These are phyloP conservation scores for Kalmanozyma brasiliensis DNA, from an alignment of 1,284 basidiomycete species.

Conservation along the genomic window DNA sequence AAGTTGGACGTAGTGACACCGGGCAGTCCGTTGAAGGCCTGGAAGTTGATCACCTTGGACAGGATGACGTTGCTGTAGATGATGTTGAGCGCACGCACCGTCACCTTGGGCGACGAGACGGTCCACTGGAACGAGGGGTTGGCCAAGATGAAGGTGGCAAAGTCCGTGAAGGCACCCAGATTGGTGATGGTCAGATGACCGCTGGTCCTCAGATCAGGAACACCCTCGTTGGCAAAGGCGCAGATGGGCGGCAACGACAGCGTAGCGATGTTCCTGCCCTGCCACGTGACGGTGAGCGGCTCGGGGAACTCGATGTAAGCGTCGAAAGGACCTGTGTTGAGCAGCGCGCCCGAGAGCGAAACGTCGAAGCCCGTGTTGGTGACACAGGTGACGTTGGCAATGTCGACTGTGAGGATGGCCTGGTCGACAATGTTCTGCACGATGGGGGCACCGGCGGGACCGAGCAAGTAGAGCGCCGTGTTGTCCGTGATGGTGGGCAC, in stretches of 20 bases:
- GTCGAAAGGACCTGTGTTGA: slow-evolving; percentile 69
- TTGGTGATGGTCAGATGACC: slow-evolving; percentile 66
- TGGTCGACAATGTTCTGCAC: slow-evolving; percentile 77
- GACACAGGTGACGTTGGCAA: slow-evolving; percentile 76
- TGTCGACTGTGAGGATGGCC: slow-evolving; percentile 73
- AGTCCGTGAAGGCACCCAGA: slow-evolving; percentile 73
- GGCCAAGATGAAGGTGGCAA: slow-evolving; percentile 77
- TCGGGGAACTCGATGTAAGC: slow-evolving; percentile 70
- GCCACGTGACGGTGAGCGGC: slow-evolving; percentile 74
- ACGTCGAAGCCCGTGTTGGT: slow-evolving; percentile 67
- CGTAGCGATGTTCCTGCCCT: slow-evolving; percentile 76
- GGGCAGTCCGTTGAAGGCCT: slow-evolving; percentile 78
- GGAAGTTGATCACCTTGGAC: slow-evolving; percentile 76
- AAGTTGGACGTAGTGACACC: slow-evolving; percentile 76
- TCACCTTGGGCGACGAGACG: slow-evolving; percentile 75
- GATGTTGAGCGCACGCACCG: slow-evolving; percentile 76
- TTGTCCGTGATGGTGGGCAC: slow-evolving; percentile 77
- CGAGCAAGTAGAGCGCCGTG: slow-evolving; percentile 77
- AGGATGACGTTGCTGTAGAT: slow-evolving; percentile 77
- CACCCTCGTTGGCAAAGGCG: slow-evolving; percentile 76
- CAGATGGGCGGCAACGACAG: slow-evolving; percentile 78
- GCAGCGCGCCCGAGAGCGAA: slow-evolving; percentile 62
- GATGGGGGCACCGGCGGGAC: slow-evolving; percentile 73
- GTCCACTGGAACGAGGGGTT: slow-evolving; percentile 78
- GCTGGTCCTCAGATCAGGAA: slow-evolving; percentile 74